phyloP scores from a whole-genome alignment of 768 basidiomycete genomes.

The Phylloporus scabripes region DNA sequence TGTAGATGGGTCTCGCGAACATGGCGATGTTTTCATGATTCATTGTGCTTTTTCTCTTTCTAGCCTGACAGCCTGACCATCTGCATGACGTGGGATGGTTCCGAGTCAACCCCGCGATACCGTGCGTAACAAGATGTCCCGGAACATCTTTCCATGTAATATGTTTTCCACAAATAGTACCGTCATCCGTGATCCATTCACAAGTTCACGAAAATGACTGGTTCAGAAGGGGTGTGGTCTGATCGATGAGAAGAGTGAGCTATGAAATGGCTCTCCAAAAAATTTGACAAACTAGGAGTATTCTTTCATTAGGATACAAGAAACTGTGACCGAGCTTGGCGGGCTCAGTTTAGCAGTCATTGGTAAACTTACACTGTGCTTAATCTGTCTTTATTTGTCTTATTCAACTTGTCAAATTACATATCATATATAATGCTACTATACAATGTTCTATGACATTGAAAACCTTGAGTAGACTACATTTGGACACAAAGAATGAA shows the following conservation, averaged over 20 bases:
- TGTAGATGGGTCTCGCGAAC: not conserved
- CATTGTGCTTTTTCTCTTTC: not conserved
- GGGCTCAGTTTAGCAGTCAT: no score
- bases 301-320: no score
- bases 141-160: not conserved
- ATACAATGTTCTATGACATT: no score
- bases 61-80: not conserved
- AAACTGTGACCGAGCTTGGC: no score
- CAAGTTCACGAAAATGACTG: not conserved
- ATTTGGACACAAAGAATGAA: no score
- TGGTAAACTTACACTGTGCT: no score
- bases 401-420: no score
- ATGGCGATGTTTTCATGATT: not conserved
- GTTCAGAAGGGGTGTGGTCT: not conserved
- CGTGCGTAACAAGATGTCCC: slow-evolving; percentile 3
- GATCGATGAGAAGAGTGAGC: no score
- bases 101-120: not conserved
- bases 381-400: no score
- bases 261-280: not conserved
- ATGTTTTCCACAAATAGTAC: not conserved
- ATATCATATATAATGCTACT: no score
- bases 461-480: no score
- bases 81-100: not conserved
- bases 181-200: not conserved
- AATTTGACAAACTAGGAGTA: not conserved